Percentiles rank a stretch among this genome's conserved stretches.
Evolutionary conservation across 2,329 filamentous ascomycete genomes (phyloP).

Genomic region (Boeremia lycopersici): DNA sequence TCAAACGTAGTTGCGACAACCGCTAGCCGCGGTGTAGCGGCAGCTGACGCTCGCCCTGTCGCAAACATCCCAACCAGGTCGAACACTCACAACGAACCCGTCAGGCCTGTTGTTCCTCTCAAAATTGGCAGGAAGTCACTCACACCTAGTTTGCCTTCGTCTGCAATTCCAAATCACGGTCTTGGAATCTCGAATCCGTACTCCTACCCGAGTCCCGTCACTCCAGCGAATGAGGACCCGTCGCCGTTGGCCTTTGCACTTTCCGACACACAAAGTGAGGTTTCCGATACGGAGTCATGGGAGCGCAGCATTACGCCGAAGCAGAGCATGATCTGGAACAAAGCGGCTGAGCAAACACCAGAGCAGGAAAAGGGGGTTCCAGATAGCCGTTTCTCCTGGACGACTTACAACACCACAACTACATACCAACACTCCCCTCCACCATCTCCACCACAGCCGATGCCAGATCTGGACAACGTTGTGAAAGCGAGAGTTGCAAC

Average conservation of each 20-base stretch:
- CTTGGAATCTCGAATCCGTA: slow-evolving; percentile 32
- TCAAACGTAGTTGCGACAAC: slow-evolving; percentile 36
- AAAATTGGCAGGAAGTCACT: slow-evolving; percentile 49
- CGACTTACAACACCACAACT: slow-evolving; percentile 43
- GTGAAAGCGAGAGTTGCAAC: slow-evolving; percentile 25
- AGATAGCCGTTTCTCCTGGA: slow-evolving; percentile 39
- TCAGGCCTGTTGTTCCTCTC: slow-evolving; percentile 52
- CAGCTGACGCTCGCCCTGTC: slow-evolving; percentile 40
- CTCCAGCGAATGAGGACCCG: slow-evolving; percentile 33
- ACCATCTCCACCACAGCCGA: slow-evolving; percentile 48
- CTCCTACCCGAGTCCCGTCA: slow-evolving; percentile 37
- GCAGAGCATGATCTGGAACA: slow-evolving; percentile 28
- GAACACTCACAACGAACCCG: slow-evolving; percentile 44
- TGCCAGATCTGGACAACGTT: slow-evolving; percentile 30
- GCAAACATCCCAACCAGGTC: slow-evolving; percentile 30
- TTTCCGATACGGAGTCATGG: slow-evolving; percentile 22
- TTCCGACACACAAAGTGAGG: slow-evolving; percentile 14
- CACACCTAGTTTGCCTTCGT: slow-evolving; percentile 42
- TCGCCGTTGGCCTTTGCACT: slow-evolving; percentile 19
- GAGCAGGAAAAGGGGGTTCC: slow-evolving; percentile 27
- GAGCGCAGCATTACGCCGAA: slow-evolving; percentile 33
- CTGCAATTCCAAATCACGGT: slow-evolving; percentile 33
- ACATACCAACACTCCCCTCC: slow-evolving; percentile 52
- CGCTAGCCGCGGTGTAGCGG: slow-evolving; percentile 23
- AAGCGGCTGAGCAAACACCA: slow-evolving; percentile 31